Base-by-base conservation (phyloP, 2,329 filamentous ascomycete species). In the Magnaporthiopsis incrustans region DNA sequence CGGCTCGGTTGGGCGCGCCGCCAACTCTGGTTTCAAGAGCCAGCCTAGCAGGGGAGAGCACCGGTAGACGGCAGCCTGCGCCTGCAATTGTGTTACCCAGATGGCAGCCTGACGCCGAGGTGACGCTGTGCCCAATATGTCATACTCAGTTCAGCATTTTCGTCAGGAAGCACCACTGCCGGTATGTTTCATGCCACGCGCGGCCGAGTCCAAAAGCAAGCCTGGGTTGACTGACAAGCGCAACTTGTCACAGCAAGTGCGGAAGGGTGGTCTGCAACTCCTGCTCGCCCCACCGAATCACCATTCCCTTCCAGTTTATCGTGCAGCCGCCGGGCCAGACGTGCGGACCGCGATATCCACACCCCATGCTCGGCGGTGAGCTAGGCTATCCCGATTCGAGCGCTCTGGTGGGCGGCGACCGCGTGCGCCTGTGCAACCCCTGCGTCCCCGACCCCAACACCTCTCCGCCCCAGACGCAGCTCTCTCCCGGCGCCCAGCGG, bases 211-310 rank as follows among this genome's bases (percentile, higher is more conserved):
- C n/a, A n/a, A 15, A 15, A 27, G 33, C 44, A n/a, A 53, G 44
- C 22, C n/a, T 53, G 44, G 44, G 44, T n/a, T 25, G 44, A 53
- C 44, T 53, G 8, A 53, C 44, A 25, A 53, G 44, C 44, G 22
- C 44, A 22, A 27, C 26, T 22, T 44, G n/a, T n/a, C 57, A 25
- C 53, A 90, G 88, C 69, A 97, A 97, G 84, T 98, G 94, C 73
- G 94, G 94, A 59, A 83, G 92, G 66, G 93, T 98, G 11, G 94
- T 98, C 30, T 98, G 94, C 76, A 87, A 88, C 65, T 82, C 86
- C 26, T 98, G 94, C 77, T 97, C 94, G 3, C 94, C 94, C 4
- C 94, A 98, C 75, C 86, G 92, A 66, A 98, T 98, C 72, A 96
- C 91, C 4, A 97, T 98, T 67, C 94, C 94, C 1, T 85, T 93